These are phyloP conservation scores for Citrus hindsii DNA, from an alignment of 345 rosid genomes.

Conservation along the genomic window DNA sequence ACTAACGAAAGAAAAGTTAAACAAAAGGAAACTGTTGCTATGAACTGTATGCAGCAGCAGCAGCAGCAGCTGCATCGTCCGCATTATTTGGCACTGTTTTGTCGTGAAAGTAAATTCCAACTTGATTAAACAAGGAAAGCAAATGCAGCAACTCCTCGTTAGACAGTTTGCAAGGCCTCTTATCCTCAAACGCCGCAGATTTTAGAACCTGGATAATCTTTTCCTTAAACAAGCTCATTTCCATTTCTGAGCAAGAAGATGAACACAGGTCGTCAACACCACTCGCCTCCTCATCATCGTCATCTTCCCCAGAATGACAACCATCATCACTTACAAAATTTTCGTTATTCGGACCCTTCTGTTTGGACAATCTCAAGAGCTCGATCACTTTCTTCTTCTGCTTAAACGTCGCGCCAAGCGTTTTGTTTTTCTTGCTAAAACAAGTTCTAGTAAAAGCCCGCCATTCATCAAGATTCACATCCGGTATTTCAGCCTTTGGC, in stretches of 20 bases:
- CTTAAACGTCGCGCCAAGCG: slow-evolving; percentile 81
- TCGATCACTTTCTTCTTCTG: slow-evolving; percentile 85
- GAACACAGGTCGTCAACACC: slow-evolving; percentile 11
- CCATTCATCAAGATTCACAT: slow-evolving; percentile 71
- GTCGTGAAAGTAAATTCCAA: slow-evolving; percentile 63
- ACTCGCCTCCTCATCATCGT: slow-evolving; percentile 11
- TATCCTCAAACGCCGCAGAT: slow-evolving; percentile 53
- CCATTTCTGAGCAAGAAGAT: slow-evolving; percentile 29
- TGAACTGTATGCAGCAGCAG: slow-evolving; percentile 11
- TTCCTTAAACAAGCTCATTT: slow-evolving; percentile 49
- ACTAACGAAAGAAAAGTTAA: not conserved
- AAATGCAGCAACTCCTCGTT: slow-evolving; percentile 57
- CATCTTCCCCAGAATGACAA: not conserved
- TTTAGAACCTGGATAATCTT: slow-evolving; percentile 45
- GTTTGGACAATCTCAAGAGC: slow-evolving; percentile 39
- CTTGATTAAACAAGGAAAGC: slow-evolving; percentile 62
- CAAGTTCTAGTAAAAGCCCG: slow-evolving; percentile 73
- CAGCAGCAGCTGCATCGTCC: slow-evolving; percentile 15
- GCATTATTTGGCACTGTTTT: slow-evolving; percentile 16
- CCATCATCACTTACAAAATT: not conserved
- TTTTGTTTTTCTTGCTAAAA: slow-evolving; percentile 82
- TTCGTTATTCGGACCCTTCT: slow-evolving; percentile 4
- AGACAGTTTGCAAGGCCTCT: slow-evolving; percentile 76
- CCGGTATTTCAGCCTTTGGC: slow-evolving; percentile 61
- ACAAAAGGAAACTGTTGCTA: slow-evolving; percentile 1